Percentiles rank a stretch among this genome's conserved stretches.
phyloP scores from a whole-genome alignment of 495 filamentous ascomycete species.

The Haplographium delicatum region DNA sequence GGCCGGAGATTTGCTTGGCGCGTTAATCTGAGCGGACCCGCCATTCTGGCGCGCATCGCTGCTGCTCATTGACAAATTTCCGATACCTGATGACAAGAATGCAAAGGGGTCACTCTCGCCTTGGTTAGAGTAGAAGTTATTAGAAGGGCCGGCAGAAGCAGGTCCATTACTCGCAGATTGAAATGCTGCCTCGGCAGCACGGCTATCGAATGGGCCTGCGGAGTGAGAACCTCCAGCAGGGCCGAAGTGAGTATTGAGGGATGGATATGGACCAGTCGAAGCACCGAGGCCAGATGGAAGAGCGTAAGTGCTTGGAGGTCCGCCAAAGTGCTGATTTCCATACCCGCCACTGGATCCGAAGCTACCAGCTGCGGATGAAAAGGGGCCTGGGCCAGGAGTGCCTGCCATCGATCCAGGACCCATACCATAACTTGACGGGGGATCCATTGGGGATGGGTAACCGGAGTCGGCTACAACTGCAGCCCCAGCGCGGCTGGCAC shows the following conservation, averaged over 20 bases:
- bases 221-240: conserved; percentile 66
- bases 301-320: conserved; percentile 82
- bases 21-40: conserved; percentile 36
- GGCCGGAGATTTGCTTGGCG: conserved; percentile 59
- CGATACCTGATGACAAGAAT: conserved; percentile 79
- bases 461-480: conserved; percentile 91
- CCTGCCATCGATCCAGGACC: conserved; percentile 76
- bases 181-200: conserved; percentile 87
- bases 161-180: conserved; percentile 75
- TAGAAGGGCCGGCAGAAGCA: conserved; percentile 58
- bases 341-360: conserved; percentile 72
- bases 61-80: conserved; percentile 74
- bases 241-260: conserved; percentile 70
- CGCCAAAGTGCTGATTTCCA: conserved; percentile 80
- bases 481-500: conserved; percentile 87
- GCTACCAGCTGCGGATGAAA: conserved; percentile 59
- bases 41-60: conserved; percentile 81
- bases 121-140: conserved; percentile 52
- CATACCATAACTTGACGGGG: conserved; percentile 71
- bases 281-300: conserved; percentile 86
- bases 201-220: conserved; percentile 86
- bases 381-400: conserved; percentile 78
- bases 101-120: conserved; percentile 77
- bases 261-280: conserved; percentile 72
- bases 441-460: conserved; percentile 86